Percentiles rank a stretch among this genome's conserved stretches.
Conservation (phyloP, 1,284 basidiomycete species). For the Pisolithus thermaeus region DNA sequence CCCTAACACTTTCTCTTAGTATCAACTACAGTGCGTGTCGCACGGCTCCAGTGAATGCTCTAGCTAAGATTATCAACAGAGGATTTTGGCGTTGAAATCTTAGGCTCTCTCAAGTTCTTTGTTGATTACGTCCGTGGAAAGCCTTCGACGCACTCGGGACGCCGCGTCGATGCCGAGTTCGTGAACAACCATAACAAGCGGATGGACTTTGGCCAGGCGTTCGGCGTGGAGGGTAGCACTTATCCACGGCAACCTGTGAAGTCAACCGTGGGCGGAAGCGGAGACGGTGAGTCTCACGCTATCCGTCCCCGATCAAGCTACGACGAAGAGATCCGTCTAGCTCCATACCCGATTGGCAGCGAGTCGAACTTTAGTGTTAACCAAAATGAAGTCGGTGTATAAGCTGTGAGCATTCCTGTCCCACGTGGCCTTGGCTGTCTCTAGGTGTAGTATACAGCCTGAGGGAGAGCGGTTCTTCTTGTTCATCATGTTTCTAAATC, state of each 20-base stretch:
- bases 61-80: slow-evolving; percentile 28
- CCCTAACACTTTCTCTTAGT: slow-evolving; percentile 31
- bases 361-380: slow-evolving; percentile 8
- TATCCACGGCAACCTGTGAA: slow-evolving; percentile 8
- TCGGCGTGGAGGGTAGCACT: slow-evolving; percentile 34
- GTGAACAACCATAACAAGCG: slow-evolving; percentile 22
- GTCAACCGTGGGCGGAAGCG: not conserved
- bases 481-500: no score
- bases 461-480: no score
- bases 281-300: slow-evolving; percentile 14
- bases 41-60: not conserved
- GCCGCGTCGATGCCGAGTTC: slow-evolving; percentile 22
- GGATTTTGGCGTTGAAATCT: slow-evolving; percentile 65
- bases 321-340: slow-evolving; percentile 42
- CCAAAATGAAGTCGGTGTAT: slow-evolving; percentile 3
- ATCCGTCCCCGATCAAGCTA: slow-evolving; percentile 27
- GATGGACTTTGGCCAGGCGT: slow-evolving; percentile 46
- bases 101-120: slow-evolving; percentile 58
- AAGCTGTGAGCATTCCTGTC: not conserved
- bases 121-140: slow-evolving; percentile 41
- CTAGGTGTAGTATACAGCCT: no score
- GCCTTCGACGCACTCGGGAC: slow-evolving; percentile 37
- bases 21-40: slow-evolving; percentile 60
- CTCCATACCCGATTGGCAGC: slow-evolving; percentile 34
- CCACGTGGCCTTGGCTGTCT: no score